phyloP scores from a whole-genome alignment of 345 rosid genomes.

The Odontarrhena argentea region DNA sequence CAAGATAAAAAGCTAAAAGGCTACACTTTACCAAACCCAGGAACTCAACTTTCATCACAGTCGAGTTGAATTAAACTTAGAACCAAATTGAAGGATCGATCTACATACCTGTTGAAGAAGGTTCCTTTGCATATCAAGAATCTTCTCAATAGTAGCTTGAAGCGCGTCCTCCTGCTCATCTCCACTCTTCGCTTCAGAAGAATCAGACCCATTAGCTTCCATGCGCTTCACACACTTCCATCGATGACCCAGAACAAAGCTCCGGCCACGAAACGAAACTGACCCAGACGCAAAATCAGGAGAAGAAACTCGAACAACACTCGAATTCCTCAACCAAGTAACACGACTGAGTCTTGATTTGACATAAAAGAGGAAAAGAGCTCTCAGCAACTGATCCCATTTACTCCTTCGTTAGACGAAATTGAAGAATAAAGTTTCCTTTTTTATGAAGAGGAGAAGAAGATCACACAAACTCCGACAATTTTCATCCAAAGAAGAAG shows the following conservation, averaged over 20 bases:
- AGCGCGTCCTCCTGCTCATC: conserved; percentile 60
- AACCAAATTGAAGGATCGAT: conserved; percentile 14
- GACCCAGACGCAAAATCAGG: conserved; percentile 45
- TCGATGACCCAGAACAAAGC: conserved; percentile 40
- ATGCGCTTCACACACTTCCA: conserved; percentile 46
- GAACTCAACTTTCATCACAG: not conserved
- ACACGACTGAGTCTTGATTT: conserved; percentile 41
- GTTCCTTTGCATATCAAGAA: conserved; percentile 80
- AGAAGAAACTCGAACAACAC: conserved; percentile 34
- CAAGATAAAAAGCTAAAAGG: conserved; percentile 10
- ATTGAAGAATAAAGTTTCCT: not conserved
- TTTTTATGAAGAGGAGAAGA: conserved; percentile 13
- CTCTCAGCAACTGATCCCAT: conserved; percentile 65
- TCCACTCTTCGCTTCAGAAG: conserved; percentile 39
- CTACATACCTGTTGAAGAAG: conserved; percentile 84
- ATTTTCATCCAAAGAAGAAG: too few relatives aligned
- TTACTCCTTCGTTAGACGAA: conserved; percentile 27
- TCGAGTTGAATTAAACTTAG: not conserved
- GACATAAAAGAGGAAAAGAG: conserved; percentile 48
- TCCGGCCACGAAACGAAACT: conserved; percentile 37
- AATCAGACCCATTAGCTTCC: conserved; percentile 46
- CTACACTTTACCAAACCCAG: not conserved
- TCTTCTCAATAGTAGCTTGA: conserved; percentile 78
- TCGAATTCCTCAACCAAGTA: conserved; percentile 45
- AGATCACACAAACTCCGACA: conserved; percentile 23